These are phyloP conservation scores for Acacia crassicarpa DNA, from an alignment of 306 rosid species.

Conservation along the genomic window DNA sequence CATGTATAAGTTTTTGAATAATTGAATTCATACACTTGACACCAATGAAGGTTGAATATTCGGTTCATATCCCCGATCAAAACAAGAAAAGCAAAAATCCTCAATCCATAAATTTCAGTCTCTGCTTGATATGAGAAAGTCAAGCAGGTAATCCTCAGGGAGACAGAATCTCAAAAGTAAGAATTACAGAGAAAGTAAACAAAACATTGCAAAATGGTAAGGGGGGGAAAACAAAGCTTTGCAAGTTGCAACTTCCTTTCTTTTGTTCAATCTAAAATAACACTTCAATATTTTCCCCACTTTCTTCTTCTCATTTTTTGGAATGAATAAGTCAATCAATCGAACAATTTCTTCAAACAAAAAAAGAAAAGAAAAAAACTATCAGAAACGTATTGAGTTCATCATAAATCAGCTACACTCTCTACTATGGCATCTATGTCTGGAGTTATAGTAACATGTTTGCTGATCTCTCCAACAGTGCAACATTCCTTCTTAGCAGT, in stretches of 20 bases:
- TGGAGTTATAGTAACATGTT: slow-evolving; percentile 65
- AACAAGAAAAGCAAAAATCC: background rate
- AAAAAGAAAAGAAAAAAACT: background rate
- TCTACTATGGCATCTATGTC: slow-evolving; percentile 56
- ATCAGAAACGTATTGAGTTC: background rate
- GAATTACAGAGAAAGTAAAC: background rate
- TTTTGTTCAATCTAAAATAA: background rate
- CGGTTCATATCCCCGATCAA: background rate
- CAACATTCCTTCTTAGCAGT: slow-evolving; percentile 60
- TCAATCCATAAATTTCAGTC: background rate
- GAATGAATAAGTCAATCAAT: background rate
- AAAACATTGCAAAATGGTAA: no score
- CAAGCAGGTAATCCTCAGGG: background rate
- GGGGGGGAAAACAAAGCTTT: background rate
- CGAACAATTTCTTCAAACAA: background rate
- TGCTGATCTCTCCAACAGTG: slow-evolving; percentile 62
- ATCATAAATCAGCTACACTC: slow-evolving; percentile 46
- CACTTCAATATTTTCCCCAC: background rate
- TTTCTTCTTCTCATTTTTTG: background rate
- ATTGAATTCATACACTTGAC: background rate
- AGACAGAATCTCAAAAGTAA: slow-evolving; percentile 2
- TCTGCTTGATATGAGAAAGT: background rate
- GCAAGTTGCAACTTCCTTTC: background rate
- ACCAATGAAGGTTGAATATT: background rate
- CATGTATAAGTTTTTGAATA: background rate